Percentiles rank a stretch among this genome's conserved stretches.
phyloP scores from a whole-genome alignment of 192 early-diverging fungal species.

The Neocallimastix lanati region DNA sequence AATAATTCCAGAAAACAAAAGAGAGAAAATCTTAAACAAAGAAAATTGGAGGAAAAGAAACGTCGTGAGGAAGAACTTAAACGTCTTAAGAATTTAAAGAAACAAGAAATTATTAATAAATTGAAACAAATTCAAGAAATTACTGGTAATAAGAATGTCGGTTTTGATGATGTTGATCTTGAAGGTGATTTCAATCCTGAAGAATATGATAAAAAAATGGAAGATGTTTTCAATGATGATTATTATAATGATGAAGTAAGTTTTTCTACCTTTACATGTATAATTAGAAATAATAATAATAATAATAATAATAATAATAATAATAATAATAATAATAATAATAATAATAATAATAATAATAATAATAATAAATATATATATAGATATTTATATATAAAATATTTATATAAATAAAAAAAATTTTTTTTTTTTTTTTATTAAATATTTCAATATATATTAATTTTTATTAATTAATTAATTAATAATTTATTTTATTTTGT shows the following conservation, averaged over 20 bases:
- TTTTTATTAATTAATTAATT: too few species aligned
- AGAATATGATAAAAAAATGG: conserved; percentile 75
- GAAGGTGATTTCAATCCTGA: conserved; percentile 84
- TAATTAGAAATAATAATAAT: conserved; percentile 1
- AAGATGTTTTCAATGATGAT: conserved; percentile 48
- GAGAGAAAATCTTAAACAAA: conserved; percentile 48
- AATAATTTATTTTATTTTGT: too few species aligned
- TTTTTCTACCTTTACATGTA: conserved; percentile 1
- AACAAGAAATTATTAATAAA: conserved; percentile 60
- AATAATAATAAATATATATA: too few species aligned
- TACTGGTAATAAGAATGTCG: conserved; percentile 28
- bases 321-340: too few species aligned
- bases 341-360: too few species aligned
- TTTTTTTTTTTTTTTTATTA: too few species aligned
- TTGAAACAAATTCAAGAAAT: conserved; percentile 74
- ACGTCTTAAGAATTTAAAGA: conserved; percentile 80
- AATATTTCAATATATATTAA: too few species aligned
- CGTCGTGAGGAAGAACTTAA: conserved; percentile 70
- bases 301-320: too few species aligned
- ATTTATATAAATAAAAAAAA: too few species aligned
- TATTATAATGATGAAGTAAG: conserved; percentile 32
- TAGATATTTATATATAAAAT: too few species aligned
- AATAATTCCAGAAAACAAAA: conserved; percentile 58
- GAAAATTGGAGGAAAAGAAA: conserved; percentile 52
- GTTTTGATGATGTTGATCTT: conserved; percentile 61